Base-by-base conservation (phyloP, 495 filamentous ascomycete species). In the Lasiosphaeria miniovina region DNA sequence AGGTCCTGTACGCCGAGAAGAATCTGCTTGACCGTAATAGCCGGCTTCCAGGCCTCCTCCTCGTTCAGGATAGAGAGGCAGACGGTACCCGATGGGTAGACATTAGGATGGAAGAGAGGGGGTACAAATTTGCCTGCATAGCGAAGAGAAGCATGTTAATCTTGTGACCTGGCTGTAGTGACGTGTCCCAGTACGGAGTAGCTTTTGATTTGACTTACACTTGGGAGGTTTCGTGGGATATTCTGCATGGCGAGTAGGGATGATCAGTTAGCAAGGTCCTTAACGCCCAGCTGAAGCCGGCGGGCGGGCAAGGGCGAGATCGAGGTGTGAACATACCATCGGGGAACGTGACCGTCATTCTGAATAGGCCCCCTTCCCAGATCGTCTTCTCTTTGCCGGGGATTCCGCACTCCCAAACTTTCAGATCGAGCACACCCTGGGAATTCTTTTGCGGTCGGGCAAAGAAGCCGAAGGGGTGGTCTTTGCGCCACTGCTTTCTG, bases 221-320 rank as follows among this genome's bases (percentile, higher is more conserved):
- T 99, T 99, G 0, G 94, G 94, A 34, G 94, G 94, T 71, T 99
- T 99, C 49, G 94, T 98, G 36, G 94, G 94, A 73, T 99, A 99
- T 69, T 99, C 94, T 98, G 67, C 61, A 72, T 36, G 64, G 24
- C 24, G 52, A 10, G 46, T 51, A 63, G 50, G 54, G 61, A 34
- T 17, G 57, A 38, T 68, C 38, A 68, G 61, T 54, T 4, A 63
- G 55, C 35, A 32, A 52, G 17, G 41, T 56, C 31, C 36, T 24
- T 24, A 48, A 48, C 33, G 3, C 3, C 6, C 17, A 12, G 11
- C 11, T 35, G 54, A 35, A 38, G 14, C 6, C 15, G 52, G n/a
- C 43, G 15, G 15, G 12, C 4, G 15, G 15, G 12, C 4, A 9
- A 46, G 43, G 12, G 12, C 43, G 43, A 46, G 43, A 17, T 43